phyloP scores from a whole-genome alignment of 2,329 filamentous ascomycete genomes.

The Penicillium sp. region DNA sequence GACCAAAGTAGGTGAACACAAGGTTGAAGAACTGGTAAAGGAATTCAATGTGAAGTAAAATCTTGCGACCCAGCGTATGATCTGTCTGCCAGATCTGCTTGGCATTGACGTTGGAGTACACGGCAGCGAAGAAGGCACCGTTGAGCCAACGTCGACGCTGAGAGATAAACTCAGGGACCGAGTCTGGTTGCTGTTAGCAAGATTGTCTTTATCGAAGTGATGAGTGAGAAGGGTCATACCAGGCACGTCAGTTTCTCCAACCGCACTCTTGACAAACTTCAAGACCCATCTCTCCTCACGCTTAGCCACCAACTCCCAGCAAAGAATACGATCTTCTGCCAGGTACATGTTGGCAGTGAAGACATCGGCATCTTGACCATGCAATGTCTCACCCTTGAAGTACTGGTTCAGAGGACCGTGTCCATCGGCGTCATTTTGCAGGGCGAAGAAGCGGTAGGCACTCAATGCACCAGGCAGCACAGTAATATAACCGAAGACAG shows the following conservation, averaged over 20 bases:
- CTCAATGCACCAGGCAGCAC: conserved; percentile 92
- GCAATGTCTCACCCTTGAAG: conserved; percentile 97
- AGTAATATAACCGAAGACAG: conserved; percentile 96
- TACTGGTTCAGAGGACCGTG: conserved; percentile 96
- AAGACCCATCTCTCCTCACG: conserved; percentile 92
- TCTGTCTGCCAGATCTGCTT: conserved; percentile 90
- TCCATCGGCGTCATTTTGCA: conserved; percentile 95
- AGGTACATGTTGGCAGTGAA: conserved; percentile 99
- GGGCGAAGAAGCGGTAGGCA: conserved; percentile 90
- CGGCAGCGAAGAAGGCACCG: conserved; percentile 96
- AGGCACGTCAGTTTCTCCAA: conserved; percentile 95
- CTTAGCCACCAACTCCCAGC: conserved; percentile 96
- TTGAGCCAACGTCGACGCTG: conserved; percentile 97
- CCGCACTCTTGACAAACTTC: conserved; percentile 96
- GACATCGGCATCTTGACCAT: conserved; percentile 92
- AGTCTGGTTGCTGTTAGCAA: conserved; percentile 51
- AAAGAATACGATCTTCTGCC: conserved; percentile 96
- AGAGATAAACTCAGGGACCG: conserved; percentile 94
- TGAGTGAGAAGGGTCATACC: not conserved
- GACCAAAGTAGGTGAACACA: conserved; percentile 94
- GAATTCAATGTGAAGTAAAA: conserved; percentile 91
- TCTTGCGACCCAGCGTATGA: conserved; percentile 82
- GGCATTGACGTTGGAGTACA: conserved; percentile 95
- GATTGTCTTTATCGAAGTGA: not conserved
- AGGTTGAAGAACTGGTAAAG: conserved; percentile 91